Evolutionary conservation across 768 basidiomycete genomes (phyloP), one percentile per base, ranked within the genome.

Genomic region (Tephrocybe rancida): DNA sequence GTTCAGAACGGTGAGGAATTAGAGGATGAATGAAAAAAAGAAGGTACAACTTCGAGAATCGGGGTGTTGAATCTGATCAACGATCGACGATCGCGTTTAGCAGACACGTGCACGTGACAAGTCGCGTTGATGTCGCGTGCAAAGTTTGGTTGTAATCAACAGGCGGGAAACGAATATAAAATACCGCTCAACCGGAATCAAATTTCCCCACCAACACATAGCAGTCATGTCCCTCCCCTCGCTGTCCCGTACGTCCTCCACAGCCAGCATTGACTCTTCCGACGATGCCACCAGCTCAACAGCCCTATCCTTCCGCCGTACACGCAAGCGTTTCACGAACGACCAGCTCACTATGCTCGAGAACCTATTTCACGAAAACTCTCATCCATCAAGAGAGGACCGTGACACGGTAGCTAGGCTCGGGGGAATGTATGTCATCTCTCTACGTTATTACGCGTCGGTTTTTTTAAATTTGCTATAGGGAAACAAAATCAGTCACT

Each of bases 381-480:
- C 86, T 0, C 88, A 89, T 63, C 88, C 88, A 4, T 86, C 86
- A n/a, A 80, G 88, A 30, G 84, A 85, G 55, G 83, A 89, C 57
- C 82, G 88, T 57, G 88, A 89, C 57, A 67, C 73, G 0, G 75
- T 88, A 38, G 87, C 87, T 8, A 74, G 67, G 38, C 73, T 81
- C 10, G 84, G 84, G 11, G 76, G 73, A 64, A 88, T 90, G 88
- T 89, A 69, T 65, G 86, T 75, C 13, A 5, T 51, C 35, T 30
- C n/a, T 18, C 5, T 13, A 21, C 16, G 46, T 30, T 35, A 39
- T 43, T 21, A 54, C 54, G 45, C 52, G 41, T 52, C 56, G 16
- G 27, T 55, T 50, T 58, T 60, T 24, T 30, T 37, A 19, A 25
- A 19, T 51, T 19, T 32, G 25, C 39, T 25, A 16, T 55, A 86